phyloP scores from a whole-genome alignment of 192 early-diverging fungal genomes.

The Lunasporangiospora selenospora region DNA sequence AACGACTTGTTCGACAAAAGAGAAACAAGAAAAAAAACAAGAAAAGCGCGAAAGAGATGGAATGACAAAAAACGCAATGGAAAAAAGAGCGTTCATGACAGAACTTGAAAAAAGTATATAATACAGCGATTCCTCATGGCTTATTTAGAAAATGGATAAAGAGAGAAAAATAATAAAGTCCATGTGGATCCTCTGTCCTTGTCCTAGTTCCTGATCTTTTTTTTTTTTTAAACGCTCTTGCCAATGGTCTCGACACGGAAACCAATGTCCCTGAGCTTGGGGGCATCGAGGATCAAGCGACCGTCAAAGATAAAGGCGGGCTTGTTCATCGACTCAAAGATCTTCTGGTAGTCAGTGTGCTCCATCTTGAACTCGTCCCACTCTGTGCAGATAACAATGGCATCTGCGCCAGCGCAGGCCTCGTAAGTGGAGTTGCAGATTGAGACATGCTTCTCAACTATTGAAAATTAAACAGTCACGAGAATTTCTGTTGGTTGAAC shows the following conservation, averaged over 20 bases:
- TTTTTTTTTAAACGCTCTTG: constrained; percentile 11
- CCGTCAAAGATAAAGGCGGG: constrained; percentile 92
- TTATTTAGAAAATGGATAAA: background rate
- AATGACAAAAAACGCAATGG: background rate
- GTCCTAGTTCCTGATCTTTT: background rate
- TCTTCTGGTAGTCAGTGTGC: constrained; percentile 65
- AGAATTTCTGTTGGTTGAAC: background rate
- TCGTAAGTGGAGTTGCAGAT: constrained; percentile 70
- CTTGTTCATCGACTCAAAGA: constrained; percentile 75
- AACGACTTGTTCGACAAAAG: too few relatives aligned
- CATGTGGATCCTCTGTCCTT: background rate
- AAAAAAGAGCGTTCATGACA: background rate
- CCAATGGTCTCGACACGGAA: constrained; percentile 79
- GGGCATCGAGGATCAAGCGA: constrained; percentile 73
- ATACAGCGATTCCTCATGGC: too few relatives aligned
- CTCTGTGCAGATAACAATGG: constrained; percentile 81
- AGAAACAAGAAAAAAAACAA: background rate
- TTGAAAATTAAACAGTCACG: background rate
- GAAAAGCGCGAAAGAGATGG: background rate
- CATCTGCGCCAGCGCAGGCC: constrained; percentile 72
- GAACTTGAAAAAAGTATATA: too few relatives aligned
- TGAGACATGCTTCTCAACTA: constrained; percentile 63
- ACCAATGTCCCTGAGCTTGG: constrained; percentile 71
- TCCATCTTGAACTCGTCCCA: constrained; percentile 87
- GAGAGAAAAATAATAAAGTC: background rate